phyloP scores from a whole-genome alignment of 768 basidiomycete species.

The Tephrocybe sp. region DNA sequence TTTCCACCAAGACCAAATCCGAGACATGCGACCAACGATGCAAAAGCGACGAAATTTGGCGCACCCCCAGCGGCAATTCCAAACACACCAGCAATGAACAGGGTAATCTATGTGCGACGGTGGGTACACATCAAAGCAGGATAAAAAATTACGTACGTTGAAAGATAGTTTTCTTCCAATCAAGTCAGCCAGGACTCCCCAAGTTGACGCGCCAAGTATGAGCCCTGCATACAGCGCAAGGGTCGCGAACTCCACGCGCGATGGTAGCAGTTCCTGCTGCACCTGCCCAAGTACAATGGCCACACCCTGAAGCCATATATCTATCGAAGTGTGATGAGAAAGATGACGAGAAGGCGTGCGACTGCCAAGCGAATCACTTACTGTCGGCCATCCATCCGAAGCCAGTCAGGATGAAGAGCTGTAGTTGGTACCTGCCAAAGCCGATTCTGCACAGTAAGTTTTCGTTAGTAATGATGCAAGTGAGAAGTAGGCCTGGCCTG shows the following conservation, averaged over 20 bases:
- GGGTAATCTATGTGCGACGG: slow-evolving; percentile 19
- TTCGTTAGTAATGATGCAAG: background rate
- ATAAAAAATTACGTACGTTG: slow-evolving; percentile 23
- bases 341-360: background rate
- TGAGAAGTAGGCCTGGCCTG: no score
- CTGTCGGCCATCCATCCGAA: slow-evolving; percentile 51
- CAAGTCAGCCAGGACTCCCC: slow-evolving; percentile 49
- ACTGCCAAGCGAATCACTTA: slow-evolving; percentile 19
- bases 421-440: slow-evolving; percentile 46
- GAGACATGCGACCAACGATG: slow-evolving; percentile 41
- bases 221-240: slow-evolving; percentile 45
- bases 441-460: slow-evolving; percentile 33
- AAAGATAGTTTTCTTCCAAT: slow-evolving; percentile 46
- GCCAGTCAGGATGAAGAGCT: slow-evolving; percentile 44
- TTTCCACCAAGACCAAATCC: slow-evolving; percentile 53
- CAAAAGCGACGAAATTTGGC: slow-evolving; percentile 43
- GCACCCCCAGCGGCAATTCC: slow-evolving; percentile 48
- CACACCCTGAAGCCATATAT: slow-evolving; percentile 46
- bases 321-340: slow-evolving; percentile 16
- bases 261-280: slow-evolving; percentile 38
- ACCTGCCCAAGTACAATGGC: slow-evolving; percentile 44
- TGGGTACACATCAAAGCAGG: background rate
- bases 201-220: slow-evolving; percentile 44
- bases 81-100: slow-evolving; percentile 41
- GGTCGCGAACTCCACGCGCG: slow-evolving; percentile 41